Evolutionary conservation across 1,284 basidiomycete species (phyloP), one percentile per base, ranked within the genome.

Genomic region (Ceratobasidium sp.): DNA sequence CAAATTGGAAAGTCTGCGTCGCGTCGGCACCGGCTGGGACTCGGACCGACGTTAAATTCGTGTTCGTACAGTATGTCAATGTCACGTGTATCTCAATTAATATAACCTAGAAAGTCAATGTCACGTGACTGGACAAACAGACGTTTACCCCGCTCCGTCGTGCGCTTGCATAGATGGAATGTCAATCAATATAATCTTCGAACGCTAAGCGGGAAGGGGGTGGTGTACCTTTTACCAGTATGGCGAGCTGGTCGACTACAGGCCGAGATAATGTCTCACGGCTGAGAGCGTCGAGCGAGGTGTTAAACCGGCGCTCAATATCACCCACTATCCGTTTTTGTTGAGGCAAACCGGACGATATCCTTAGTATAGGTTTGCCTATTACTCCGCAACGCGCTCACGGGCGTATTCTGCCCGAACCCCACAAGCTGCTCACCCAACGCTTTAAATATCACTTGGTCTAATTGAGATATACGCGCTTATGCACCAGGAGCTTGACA

Each of bases 241-340:
- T 87, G 24, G 88, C 78, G 57, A 96, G 83, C 79, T 93, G 89
- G 57, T 91, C 91, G 31, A 93, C 86, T 33, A 93, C 89, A 29
- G 87, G 83, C 75, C 86, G 84, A 19, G 93, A 91, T 24, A 98
- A 82, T 7, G 93, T 93, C 79, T 95, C 95, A 81, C 95, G 97
- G 83, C 98, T 98, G 78, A 98, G 84, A 36, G 91, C 91, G 82
- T 98, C 97, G 79, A 97, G 97, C 69, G 98, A 84, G 3, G 91
- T 88, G 81, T 93, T 96, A 80, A 98, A 86, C 33, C 97, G 88
- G 31, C 95, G 89, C 81, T 98, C 96, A 1, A 96, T 89, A 80
- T 98, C 97, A 76, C 96, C 95, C 0, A 91, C 89, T 79, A 97
- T 88, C 45, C 93, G 91, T 82, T 92, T 93, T 85, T 97, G 92